Conservation (phyloP, 2,329 filamentous ascomycete species). For the Didymella sp. region DNA sequence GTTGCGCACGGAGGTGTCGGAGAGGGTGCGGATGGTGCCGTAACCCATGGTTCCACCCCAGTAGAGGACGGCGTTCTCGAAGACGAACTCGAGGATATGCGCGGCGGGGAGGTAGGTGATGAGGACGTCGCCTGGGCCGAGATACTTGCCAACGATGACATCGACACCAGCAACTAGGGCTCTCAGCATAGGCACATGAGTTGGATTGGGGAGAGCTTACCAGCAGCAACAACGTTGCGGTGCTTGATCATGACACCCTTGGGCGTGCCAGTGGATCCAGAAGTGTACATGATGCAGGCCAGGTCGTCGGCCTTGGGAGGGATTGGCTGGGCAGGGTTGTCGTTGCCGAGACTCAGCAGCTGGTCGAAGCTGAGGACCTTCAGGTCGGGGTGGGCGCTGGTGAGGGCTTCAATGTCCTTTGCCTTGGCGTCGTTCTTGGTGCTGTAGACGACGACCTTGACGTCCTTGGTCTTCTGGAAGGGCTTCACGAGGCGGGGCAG, state of each 20-base stretch:
- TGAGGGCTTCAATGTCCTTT: slow-evolving; percentile 62
- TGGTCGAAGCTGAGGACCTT: slow-evolving; percentile 64
- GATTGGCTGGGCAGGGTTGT: slow-evolving; percentile 73
- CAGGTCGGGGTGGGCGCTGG: slow-evolving; percentile 60
- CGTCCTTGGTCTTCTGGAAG: slow-evolving; percentile 62
- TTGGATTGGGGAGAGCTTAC: slow-evolving; percentile 57
- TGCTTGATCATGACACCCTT: slow-evolving; percentile 89
- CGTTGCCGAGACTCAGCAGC: slow-evolving; percentile 62
- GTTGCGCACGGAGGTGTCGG: slow-evolving; percentile 84
- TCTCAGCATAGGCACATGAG: slow-evolving; percentile 19
- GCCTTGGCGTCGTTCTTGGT: slow-evolving; percentile 60
- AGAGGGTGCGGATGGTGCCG: slow-evolving; percentile 86
- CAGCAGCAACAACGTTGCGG: slow-evolving; percentile 77
- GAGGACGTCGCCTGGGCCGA: slow-evolving; percentile 78
- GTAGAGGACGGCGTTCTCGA: slow-evolving; percentile 89
- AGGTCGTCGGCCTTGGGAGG: slow-evolving; percentile 77
- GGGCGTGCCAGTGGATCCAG: slow-evolving; percentile 85
- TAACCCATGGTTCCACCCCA: slow-evolving; percentile 94
- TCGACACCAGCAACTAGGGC: slow-evolving; percentile 74
- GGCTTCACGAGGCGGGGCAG: slow-evolving; percentile 61
- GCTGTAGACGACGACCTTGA: slow-evolving; percentile 67
- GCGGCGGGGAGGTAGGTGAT: slow-evolving; percentile 93
- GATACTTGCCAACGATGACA: slow-evolving; percentile 76
- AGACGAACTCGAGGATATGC: slow-evolving; percentile 95
- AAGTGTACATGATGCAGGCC: slow-evolving; percentile 84